Conservation (phyloP, 345 rosid species). For the Gossypium herbaceum region DNA sequence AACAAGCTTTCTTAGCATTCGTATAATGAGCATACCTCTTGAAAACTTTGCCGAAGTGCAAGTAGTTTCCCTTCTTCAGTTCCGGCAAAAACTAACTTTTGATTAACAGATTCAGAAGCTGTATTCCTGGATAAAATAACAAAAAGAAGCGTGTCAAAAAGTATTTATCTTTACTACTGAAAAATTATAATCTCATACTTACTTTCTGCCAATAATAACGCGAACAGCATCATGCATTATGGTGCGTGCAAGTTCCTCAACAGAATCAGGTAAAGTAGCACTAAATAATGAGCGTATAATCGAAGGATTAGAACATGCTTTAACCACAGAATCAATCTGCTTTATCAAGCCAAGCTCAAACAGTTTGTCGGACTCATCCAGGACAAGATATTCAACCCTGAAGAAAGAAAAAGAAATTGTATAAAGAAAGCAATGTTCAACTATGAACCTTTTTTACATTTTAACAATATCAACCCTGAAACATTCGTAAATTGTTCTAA, state of each 20-base stretch:
- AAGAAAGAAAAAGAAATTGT: constrained; percentile 7
- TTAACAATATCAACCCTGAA: not conserved
- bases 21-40: constrained; percentile 52
- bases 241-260: constrained; percentile 92
- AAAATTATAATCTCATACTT: constrained; percentile 26
- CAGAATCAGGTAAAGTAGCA: constrained; percentile 94
- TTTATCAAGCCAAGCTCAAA: constrained; percentile 82
- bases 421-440: constrained; percentile 4
- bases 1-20: constrained; percentile 5
- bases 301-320: constrained; percentile 89
- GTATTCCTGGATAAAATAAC: constrained; percentile 56
- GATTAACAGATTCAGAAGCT: constrained; percentile 79
- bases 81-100: constrained; percentile 82
- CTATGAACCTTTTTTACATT: not conserved
- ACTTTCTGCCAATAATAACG: constrained; percentile 90
- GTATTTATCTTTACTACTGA: not conserved
- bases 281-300: constrained; percentile 80
- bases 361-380: constrained; percentile 98
- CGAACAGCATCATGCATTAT: constrained; percentile 97
- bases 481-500: constrained; percentile 1
- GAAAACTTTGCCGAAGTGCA: constrained; percentile 89
- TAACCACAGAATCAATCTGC: constrained; percentile 87
- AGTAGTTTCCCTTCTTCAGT: constrained; percentile 92
- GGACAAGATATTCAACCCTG: constrained; percentile 93
- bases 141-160: constrained; percentile 8